Evolutionary conservation across 371 early-diverging fungal species (phyloP).

Genomic region (Mucor saturninus): DNA sequence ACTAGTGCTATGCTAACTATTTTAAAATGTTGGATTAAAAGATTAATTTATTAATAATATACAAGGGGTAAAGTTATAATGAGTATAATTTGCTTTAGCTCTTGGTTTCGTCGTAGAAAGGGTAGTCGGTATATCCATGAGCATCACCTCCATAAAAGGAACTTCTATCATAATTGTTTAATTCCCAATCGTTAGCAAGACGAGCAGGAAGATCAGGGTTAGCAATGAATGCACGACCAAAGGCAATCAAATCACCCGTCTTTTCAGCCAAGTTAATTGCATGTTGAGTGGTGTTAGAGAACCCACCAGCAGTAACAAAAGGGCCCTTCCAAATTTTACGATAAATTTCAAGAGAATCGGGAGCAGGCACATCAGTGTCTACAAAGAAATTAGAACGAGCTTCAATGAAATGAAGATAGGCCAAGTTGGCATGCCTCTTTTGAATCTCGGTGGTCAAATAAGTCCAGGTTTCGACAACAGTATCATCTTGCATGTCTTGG

Average conservation of each 20-base stretch:
- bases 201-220: slow-evolving; percentile 42
- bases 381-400: slow-evolving; percentile 12
- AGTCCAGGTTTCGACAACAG: slow-evolving; percentile 31
- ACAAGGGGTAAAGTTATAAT: no score
- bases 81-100: no score
- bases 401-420: slow-evolving; percentile 38
- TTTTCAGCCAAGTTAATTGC: slow-evolving; percentile 27
- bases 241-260: slow-evolving; percentile 33
- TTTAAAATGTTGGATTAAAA: no score
- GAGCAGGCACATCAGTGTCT: background rate
- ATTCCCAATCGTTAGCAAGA: slow-evolving; percentile 19
- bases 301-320: slow-evolving; percentile 30
- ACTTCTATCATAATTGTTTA: slow-evolving; percentile 25
- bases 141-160: slow-evolving; percentile 23
- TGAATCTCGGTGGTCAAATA: slow-evolving; percentile 27
- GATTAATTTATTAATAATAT: no score
- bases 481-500: slow-evolving; percentile 35
- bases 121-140: slow-evolving; percentile 31
- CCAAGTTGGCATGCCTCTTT: slow-evolving; percentile 21
- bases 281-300: slow-evolving; percentile 12
- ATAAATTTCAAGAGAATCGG: slow-evolving; percentile 31
- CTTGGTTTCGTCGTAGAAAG: slow-evolving; percentile 2
- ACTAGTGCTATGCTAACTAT: no score
- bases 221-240: slow-evolving; percentile 41
- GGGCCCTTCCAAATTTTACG: slow-evolving; percentile 34